A percentile compares a stretch with the other conserved stretches of the same genome.
These are phyloP conservation scores for Spirogloea muscicola DNA, from an alignment of 139 green algal genomes.

Conservation along the genomic window DNA sequence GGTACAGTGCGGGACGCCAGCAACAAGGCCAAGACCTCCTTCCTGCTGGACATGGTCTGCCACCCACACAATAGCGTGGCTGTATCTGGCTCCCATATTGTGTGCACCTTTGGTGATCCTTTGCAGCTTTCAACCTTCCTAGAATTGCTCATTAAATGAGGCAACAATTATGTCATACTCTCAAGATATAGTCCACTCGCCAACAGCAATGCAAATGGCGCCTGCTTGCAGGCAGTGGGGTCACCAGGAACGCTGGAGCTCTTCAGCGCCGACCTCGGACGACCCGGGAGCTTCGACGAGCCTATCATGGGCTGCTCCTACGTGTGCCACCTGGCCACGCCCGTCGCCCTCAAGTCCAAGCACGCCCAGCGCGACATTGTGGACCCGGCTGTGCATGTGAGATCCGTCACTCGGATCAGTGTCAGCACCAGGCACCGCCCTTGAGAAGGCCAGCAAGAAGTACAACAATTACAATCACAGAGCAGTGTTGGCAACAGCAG, in stretches of 20 bases:
- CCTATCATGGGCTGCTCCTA: constrained; percentile 2
- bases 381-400: constrained; percentile 19
- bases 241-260: constrained; percentile 11
- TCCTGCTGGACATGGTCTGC: neutral
- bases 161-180: too few species aligned
- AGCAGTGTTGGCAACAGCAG: too few species aligned
- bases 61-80: too few species aligned
- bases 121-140: too few species aligned
- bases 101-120: too few species aligned
- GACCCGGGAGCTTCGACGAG: constrained; percentile 11
- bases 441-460: too few species aligned
- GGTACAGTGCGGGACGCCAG: constrained; percentile 15
- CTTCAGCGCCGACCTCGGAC: constrained; percentile 2
- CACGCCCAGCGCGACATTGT: neutral
- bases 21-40: constrained; percentile 8
- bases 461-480: too few species aligned
- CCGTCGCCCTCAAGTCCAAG: neutral
- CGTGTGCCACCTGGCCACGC: constrained; percentile 10
- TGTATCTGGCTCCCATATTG: too few species aligned
- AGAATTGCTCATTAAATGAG: too few species aligned
- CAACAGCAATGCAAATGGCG: too few species aligned
- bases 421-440: too few species aligned
- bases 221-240: neutral
- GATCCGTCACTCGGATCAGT: constrained; percentile 48
- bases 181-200: too few species aligned